A percentile compares a stretch with the other conserved stretches of the same genome.
Conservation (phyloP, 192 early-diverging fungal species). For the Gamsiella multidivaricata region DNA sequence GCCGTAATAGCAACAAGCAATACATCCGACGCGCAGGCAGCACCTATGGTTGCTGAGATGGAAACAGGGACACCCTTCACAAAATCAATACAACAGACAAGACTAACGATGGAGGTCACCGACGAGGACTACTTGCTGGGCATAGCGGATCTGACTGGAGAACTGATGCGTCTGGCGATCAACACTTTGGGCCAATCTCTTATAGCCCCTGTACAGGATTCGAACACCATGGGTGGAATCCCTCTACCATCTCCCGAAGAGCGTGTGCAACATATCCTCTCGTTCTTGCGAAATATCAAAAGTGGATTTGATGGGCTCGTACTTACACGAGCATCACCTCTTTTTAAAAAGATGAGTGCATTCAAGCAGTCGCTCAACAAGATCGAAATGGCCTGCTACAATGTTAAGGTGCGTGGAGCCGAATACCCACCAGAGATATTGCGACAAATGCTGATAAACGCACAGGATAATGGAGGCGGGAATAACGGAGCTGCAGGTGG, state of each 20-base stretch:
- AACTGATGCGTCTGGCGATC: constrained; percentile 69
- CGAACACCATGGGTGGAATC: neutral
- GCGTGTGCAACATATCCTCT: constrained; percentile 44
- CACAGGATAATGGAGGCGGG: constrained; percentile 5
- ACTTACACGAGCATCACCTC: constrained; percentile 30
- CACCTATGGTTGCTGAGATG: neutral
- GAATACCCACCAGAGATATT: constrained; percentile 50
- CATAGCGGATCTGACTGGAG: constrained; percentile 70
- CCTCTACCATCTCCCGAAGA: constrained; percentile 25
- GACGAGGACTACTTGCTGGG: constrained; percentile 67
- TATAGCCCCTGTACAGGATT: constrained; percentile 1
- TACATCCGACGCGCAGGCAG: neutral
- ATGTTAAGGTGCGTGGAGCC: constrained; percentile 46
- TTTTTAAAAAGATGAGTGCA: constrained; percentile 37
- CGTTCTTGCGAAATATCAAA: constrained; percentile 43
- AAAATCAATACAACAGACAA: too few relatives aligned
- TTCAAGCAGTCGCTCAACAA: constrained; percentile 50
- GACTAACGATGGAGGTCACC: constrained; percentile 40
- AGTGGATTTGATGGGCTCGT: constrained; percentile 38
- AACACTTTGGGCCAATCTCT: constrained; percentile 57
- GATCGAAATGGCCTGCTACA: constrained; percentile 51
- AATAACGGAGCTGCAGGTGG: neutral
- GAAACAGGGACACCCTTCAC: too few relatives aligned
- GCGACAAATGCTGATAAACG: constrained; percentile 40
- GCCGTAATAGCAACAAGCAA: neutral